phyloP scores from a whole-genome alignment of 1,284 basidiomycete species.

The Bjerkandera adusta region DNA sequence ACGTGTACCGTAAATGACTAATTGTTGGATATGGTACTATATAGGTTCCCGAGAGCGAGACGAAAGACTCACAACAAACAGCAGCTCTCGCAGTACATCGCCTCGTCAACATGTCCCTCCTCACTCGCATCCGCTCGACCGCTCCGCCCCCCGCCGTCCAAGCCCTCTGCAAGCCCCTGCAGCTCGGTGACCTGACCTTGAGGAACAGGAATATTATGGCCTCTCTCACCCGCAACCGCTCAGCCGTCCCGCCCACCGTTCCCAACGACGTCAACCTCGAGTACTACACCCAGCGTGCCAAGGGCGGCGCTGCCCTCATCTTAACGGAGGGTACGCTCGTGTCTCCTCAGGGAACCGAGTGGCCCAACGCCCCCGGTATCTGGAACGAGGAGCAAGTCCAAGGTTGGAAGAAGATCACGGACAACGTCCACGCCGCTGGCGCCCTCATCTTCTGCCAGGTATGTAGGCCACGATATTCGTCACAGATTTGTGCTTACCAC shows the following conservation, averaged over 20 bases:
- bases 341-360: slow-evolving; percentile 33
- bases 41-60: no score
- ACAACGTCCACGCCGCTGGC: slow-evolving; percentile 13
- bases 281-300: slow-evolving; percentile 44
- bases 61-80: no score
- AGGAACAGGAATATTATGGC: slow-evolving; percentile 42
- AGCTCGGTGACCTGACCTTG: slow-evolving; percentile 35
- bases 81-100: no score
- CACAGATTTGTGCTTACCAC: not conserved
- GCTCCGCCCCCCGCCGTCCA: no score
- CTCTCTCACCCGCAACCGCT: slow-evolving; percentile 39
- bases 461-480: slow-evolving; percentile 12
- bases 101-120: no score
- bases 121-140: no score
- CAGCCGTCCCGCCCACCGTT: slow-evolving; percentile 19
- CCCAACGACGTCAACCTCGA: slow-evolving; percentile 27
- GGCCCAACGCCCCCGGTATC: slow-evolving; percentile 36
- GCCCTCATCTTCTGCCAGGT: slow-evolving; percentile 15
- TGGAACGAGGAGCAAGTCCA: slow-evolving; percentile 39
- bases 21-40: no score
- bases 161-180: slow-evolving; percentile 4
- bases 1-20: no score
- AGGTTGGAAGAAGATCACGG: slow-evolving; percentile 41
- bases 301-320: slow-evolving; percentile 38
- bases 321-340: slow-evolving; percentile 45